phyloP scores from a whole-genome alignment of 192 early-diverging fungal genomes.

The Coemansia pectinata region DNA sequence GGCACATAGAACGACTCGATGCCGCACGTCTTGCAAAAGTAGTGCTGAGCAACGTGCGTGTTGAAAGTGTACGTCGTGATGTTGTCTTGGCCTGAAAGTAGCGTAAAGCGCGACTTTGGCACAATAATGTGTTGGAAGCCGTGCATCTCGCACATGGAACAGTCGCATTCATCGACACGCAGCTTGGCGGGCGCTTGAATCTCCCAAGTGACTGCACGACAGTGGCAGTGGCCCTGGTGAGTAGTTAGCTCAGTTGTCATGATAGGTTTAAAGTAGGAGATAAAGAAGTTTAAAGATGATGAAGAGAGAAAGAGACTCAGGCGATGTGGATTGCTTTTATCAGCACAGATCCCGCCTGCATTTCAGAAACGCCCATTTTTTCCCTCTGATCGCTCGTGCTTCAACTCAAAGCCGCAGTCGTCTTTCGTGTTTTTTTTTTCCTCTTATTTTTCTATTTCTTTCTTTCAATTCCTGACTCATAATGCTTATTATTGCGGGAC shows the following conservation, averaged over 20 bases:
- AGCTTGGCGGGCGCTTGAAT: slow-evolving; percentile 34
- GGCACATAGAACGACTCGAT: slow-evolving; percentile 55
- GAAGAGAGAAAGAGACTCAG: neutral
- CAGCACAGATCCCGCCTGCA: neutral
- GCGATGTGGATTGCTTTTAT: neutral
- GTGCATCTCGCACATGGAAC: slow-evolving; percentile 40
- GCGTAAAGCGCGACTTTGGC: slow-evolving; percentile 27
- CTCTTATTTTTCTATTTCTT: neutral
- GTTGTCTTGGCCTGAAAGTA: slow-evolving; percentile 34
- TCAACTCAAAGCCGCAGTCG: neutral
- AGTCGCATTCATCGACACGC: slow-evolving; percentile 46
- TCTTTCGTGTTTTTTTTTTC: neutral
- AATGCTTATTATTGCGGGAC: neutral
- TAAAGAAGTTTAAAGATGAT: neutral
- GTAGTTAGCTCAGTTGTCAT: slow-evolving; percentile 16
- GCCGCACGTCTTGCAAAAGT: slow-evolving; percentile 56
- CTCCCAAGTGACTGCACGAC: slow-evolving; percentile 40
- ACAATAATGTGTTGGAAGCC: slow-evolving; percentile 52
- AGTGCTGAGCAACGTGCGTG: slow-evolving; percentile 54
- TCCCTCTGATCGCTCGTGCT: neutral
- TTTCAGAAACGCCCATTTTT: neutral
- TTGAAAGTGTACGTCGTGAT: slow-evolving; percentile 57
- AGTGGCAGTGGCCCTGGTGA: slow-evolving; percentile 47
- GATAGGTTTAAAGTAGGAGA: neutral
- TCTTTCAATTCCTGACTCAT: neutral